phyloP scores from a whole-genome alignment of 768 basidiomycete genomes.

The Psilocybe azurescens region DNA sequence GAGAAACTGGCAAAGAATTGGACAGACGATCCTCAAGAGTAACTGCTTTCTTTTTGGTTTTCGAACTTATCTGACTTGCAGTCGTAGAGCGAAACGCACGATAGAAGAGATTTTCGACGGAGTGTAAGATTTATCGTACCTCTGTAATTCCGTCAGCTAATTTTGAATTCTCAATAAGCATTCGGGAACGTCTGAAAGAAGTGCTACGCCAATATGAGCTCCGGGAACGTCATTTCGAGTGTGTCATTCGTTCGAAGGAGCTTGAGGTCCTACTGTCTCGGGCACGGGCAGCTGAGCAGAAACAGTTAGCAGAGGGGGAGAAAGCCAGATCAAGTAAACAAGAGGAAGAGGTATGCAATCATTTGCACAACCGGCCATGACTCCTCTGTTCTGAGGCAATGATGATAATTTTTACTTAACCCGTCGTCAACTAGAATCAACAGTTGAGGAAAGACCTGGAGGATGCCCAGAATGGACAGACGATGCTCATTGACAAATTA shows the following conservation, averaged over 20 bases:
- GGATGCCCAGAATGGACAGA: conserved; percentile 78
- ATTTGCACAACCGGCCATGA: conserved; percentile 20
- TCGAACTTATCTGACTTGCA: conserved; percentile 10
- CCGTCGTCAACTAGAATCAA: conserved; percentile 49
- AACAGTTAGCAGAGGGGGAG: conserved; percentile 80
- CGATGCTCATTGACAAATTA: conserved; percentile 82
- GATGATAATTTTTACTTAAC: conserved; percentile 13
- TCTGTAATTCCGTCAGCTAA: neutral
- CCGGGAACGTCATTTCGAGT: conserved; percentile 91
- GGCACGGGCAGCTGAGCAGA: conserved; percentile 87
- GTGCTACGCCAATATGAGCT: conserved; percentile 88
- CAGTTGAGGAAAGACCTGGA: conserved; percentile 79
- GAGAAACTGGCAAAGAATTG: conserved; percentile 84
- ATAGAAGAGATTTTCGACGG: conserved; percentile 86
- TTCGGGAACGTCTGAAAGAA: conserved; percentile 86
- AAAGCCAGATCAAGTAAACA: conserved; percentile 66
- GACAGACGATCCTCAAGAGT: conserved; percentile 80
- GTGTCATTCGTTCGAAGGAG: conserved; percentile 90
- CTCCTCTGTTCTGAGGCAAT: conserved; percentile 18
- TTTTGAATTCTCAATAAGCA: conserved; percentile 45
- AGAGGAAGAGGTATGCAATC: conserved; percentile 72
- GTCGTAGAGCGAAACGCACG: conserved; percentile 67
- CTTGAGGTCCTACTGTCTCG: conserved; percentile 87
- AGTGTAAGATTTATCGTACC: conserved; percentile 60
- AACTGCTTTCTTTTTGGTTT: conserved; percentile 7